Evolutionary conservation across 495 filamentous ascomycete species (phyloP), one percentile per base, ranked within the genome.

Genomic region (Rhypophila decipiens): DNA sequence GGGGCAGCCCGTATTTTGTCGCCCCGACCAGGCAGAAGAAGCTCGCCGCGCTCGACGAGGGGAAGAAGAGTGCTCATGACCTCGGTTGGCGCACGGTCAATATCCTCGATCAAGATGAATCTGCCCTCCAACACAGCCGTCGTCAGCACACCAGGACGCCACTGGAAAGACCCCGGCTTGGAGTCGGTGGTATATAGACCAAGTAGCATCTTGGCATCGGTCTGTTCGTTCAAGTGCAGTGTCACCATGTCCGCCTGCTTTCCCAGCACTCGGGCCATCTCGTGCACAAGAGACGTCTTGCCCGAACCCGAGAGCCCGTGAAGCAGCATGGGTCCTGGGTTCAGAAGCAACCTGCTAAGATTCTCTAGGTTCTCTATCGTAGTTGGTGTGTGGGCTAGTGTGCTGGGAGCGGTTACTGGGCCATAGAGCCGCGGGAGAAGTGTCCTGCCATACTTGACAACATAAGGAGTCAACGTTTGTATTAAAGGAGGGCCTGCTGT

Each of bases 21-120:
- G 23, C 88, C 90, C 27, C 90, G 80, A 46, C 84, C 89, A 0
- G 90, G 86, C 33, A 97, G 86, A 3, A 90, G 73, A 13, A 99
- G 75, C 63, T 96, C 88, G 2, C 88, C 77, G 36, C 85, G 77
- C 59, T 97, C 91, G 50, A 97, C 87, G 2, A 99, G 75, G 1
- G 94, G 91, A 23, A 96, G 71, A 31, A 99, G 77, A 2, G 87
- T 86, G 59, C 90, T 90, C 61, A 97, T 85, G 39, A 96, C 85
- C 61, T 96, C 93, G 46, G 85, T 89, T n/a, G 94, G 90, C 15
- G 93, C 94, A 42, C 91, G 85, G 61, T 99, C 87, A 22, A 99
- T 74, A 62, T 99, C 94, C 69, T 99, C 94, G 45, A 99, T 90
- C 46, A 97, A 70, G 4, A 99, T 82, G 94, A 93, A 97, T 58